Evolutionary conservation across 768 basidiomycete species (phyloP).

Genomic region (Floccularia luteovirens): DNA sequence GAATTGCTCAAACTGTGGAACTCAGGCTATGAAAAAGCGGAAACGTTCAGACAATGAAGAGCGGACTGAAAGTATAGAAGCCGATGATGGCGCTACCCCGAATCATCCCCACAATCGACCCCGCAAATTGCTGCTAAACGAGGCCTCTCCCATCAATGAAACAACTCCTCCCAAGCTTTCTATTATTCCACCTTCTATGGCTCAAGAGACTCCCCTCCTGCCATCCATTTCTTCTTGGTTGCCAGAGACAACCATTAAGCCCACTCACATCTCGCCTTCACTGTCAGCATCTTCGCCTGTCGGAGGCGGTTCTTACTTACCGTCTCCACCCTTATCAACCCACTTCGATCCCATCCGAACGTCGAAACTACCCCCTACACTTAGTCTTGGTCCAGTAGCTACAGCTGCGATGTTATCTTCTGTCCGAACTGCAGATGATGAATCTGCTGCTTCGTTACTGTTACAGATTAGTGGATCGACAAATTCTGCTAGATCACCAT

Average conservation of each 20-base stretch:
- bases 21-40: constrained; percentile 9
- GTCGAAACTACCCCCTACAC: constrained; percentile 26
- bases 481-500: no score
- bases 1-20: constrained; percentile 18
- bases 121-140: background rate
- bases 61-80: background rate
- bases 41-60: constrained; percentile 5
- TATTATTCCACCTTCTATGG: no score
- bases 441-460: constrained; percentile 59
- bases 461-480: constrained; percentile 53
- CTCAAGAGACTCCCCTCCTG: constrained; percentile 41
- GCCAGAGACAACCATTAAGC: constrained; percentile 26
- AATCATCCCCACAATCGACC: background rate
- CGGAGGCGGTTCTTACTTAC: constrained; percentile 25
- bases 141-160: no score
- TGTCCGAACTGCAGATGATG: constrained; percentile 53
- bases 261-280: constrained; percentile 17
- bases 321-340: constrained; percentile 52
- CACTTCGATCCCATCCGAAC: constrained; percentile 35
- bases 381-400: constrained; percentile 25
- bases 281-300: constrained; percentile 1
- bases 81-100: background rate
- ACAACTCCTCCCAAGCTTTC: background rate
- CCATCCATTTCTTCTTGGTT: constrained; percentile 70
- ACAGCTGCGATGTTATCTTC: constrained; percentile 2